Conservation (phyloP, 2,329 filamentous ascomycete species). For the Epichloe sp. region DNA sequence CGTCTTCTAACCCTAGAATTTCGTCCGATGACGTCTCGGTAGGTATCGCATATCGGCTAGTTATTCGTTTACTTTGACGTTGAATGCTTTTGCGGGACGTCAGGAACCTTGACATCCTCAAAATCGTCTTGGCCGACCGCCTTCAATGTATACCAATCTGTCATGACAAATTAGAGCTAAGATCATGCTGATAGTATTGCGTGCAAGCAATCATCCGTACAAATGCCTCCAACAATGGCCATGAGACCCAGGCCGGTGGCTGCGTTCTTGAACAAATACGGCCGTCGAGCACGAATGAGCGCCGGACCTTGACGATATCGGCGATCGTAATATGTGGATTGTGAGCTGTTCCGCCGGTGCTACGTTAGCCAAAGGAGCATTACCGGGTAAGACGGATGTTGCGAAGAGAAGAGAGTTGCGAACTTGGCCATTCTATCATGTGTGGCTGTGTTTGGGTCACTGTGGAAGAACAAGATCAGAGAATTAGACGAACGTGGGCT, state of each 20-base stretch:
- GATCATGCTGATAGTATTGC: too few species aligned
- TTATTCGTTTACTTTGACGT: slow-evolving; percentile 18
- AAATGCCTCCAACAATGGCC: slow-evolving; percentile 68
- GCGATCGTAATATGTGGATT: slow-evolving; percentile 78
- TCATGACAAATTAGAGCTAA: background rate
- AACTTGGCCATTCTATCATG: background rate
- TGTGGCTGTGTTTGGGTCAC: background rate
- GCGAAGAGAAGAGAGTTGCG: background rate
- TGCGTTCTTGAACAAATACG: slow-evolving; percentile 83
- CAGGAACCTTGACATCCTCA: slow-evolving; percentile 84
- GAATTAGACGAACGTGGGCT: background rate
- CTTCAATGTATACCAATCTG: slow-evolving; percentile 53
- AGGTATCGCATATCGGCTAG: background rate
- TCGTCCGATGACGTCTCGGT: background rate
- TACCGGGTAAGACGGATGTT: background rate
- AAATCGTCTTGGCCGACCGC: slow-evolving; percentile 95
- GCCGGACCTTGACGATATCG: slow-evolving; percentile 75
- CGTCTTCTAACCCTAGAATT: background rate
- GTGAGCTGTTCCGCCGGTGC: slow-evolving; percentile 23
- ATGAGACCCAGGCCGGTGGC: slow-evolving; percentile 66
- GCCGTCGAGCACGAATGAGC: slow-evolving; percentile 79
- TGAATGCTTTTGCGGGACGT: slow-evolving; percentile 44
- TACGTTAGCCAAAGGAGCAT: background rate
- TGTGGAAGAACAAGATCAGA: background rate
- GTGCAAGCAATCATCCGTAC: slow-evolving; percentile 44